Evolutionary conservation across 192 early-diverging fungal species (phyloP).

Genomic region (Umbelopsis ramanniana): DNA sequence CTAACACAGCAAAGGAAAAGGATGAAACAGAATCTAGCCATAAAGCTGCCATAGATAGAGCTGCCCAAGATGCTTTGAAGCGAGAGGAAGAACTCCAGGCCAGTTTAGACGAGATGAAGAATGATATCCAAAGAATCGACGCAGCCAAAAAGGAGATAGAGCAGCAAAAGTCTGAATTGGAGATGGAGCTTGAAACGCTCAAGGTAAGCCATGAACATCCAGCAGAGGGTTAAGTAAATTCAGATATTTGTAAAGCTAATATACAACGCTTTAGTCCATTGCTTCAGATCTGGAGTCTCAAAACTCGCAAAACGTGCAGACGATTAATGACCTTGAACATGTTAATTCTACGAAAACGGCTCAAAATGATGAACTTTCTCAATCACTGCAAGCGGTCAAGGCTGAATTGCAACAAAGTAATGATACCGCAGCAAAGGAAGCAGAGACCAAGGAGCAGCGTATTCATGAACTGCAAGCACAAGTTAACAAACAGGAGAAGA

Average conservation of each 20-base stretch:
- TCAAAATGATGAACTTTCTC: not conserved
- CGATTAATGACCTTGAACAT: not conserved
- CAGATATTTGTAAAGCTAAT: too few species aligned
- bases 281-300: not conserved
- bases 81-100: too few species aligned
- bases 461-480: not conserved
- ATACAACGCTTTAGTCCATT: not conserved
- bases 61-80: too few species aligned
- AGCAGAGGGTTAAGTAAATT: too few species aligned
- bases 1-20: too few species aligned
- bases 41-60: too few species aligned
- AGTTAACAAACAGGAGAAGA: slow-evolving; percentile 1
- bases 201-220: not conserved
- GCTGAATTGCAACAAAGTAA: not conserved
- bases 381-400: not conserved
- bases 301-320: not conserved
- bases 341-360: not conserved
- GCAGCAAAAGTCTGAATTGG: not conserved
- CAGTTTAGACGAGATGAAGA: too few species aligned
- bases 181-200: not conserved
- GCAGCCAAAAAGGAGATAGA: not conserved
- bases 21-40: too few species aligned
- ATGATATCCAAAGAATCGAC: too few species aligned
- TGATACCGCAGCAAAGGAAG: not conserved
- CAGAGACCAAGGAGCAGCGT: not conserved